phyloP scores from a whole-genome alignment of 768 basidiomycete genomes.

The Boletus fagicola region DNA sequence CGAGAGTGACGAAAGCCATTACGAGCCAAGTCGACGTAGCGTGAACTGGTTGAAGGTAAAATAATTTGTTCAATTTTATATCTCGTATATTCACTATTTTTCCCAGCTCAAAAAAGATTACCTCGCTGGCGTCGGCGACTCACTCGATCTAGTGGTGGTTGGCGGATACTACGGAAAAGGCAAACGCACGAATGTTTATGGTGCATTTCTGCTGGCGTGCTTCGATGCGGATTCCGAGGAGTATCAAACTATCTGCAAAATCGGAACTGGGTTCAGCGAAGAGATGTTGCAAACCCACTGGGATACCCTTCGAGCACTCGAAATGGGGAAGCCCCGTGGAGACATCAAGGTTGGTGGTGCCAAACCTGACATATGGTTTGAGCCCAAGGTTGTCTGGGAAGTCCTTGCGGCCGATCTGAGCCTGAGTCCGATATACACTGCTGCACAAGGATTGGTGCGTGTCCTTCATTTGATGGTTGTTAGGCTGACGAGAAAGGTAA shows the following conservation, averaged over 20 bases:
- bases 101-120: constrained; percentile 97
- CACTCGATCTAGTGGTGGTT: constrained; percentile 95
- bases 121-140: constrained; percentile 93
- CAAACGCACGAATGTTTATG: constrained; percentile 96
- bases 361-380: constrained; percentile 98
- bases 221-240: constrained; percentile 93
- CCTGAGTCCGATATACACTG: constrained; percentile 94
- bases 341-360: constrained; percentile 90
- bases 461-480: neutral
- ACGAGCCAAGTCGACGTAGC: constrained; percentile 92
- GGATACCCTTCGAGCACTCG: constrained; percentile 77
- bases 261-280: constrained; percentile 97
- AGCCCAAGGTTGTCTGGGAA: constrained; percentile 97
- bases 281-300: constrained; percentile 81
- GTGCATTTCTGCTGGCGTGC: constrained; percentile 96
- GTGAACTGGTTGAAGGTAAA: constrained; percentile 97
- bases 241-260: constrained; percentile 98
- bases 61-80: neutral
- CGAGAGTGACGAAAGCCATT: constrained; percentile 85
- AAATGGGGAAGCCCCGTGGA: constrained; percentile 63
- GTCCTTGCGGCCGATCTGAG: constrained; percentile 96
- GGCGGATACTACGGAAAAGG: constrained; percentile 98
- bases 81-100: constrained; percentile 1
- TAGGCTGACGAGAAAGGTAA: constrained; percentile 1
- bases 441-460: constrained; percentile 84